Evolutionary conservation across 306 rosid species (phyloP).

Genomic region (Quercus dentata): DNA sequence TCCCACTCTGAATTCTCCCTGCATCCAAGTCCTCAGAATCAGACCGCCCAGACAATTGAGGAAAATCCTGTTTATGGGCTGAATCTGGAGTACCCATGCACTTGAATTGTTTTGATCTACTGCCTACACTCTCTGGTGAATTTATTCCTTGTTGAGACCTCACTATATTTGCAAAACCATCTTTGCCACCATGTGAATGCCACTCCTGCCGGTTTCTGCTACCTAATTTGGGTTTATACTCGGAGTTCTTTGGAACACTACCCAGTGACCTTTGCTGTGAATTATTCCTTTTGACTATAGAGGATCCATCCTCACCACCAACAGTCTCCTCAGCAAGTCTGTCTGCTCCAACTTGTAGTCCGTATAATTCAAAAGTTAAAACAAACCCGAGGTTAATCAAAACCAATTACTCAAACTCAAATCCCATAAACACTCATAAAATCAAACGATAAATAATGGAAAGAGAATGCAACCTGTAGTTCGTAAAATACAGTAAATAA

Average conservation of each 20-base stretch:
- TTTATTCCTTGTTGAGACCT: not conserved
- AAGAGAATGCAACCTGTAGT: not conserved
- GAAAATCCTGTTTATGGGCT: not conserved
- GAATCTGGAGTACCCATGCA: not conserved
- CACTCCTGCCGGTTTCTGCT: not conserved
- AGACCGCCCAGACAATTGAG: slow-evolving; percentile 10
- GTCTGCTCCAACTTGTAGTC: not conserved
- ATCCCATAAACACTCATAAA: too few species aligned
- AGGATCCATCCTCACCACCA: not conserved
- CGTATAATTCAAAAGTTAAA: not conserved
- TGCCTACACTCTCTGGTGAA: not conserved
- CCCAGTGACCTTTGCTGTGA: not conserved
- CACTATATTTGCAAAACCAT: not conserved
- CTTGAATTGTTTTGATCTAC: not conserved
- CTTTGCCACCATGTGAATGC: not conserved
- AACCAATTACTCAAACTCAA: too few species aligned
- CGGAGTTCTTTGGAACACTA: not conserved
- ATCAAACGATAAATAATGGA: not conserved
- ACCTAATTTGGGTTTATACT: not conserved
- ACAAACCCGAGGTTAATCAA: too few species aligned
- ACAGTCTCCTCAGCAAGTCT: not conserved
- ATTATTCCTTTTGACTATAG: not conserved
- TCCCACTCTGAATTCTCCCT: not conserved
- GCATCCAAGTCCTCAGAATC: not conserved
- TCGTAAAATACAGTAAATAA: not conserved